Base-by-base conservation (phyloP, 169 alveolate species). In the Plasmodium vivax region DNA sequence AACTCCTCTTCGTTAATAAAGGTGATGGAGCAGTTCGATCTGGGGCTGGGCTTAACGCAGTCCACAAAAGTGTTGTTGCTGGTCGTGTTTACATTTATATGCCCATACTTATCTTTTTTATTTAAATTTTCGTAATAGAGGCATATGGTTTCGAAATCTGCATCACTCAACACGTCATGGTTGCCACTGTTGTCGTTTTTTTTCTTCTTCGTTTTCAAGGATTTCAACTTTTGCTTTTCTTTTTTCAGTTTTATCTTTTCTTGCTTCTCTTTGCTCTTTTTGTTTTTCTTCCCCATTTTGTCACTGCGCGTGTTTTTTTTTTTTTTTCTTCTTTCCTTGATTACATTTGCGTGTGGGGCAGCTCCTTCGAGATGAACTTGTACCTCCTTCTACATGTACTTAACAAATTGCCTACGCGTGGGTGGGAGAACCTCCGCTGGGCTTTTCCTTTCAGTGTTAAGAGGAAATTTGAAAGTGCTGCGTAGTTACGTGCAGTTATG, bases 21-120 rank as follows among this genome's bases (percentile, higher is more conserved):
- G 1, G 98, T 97, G 16, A 97, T 83, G 41, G 97, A 83, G 32
- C 96, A 95, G 51, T 95, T 95, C 7, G 97, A 96, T 51, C 98
- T 94, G 16, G 98, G 98, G 30, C 97, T 58, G 8, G 98, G 98
- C 43, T 93, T 94, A 19, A 84, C 93, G 80, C 95, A 93, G 32
- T 90, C 94, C 45, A 90, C 94, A 90, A 75, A 93, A 9, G 85
- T 83, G 27, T 79, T 93, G 73, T 73, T 92, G 32, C 93, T 47
- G 47, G 87, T 87, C n/a, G 75, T 92, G 8, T 81, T 92, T 73
- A 90, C 77, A 80, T 90, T 90, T 80, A 90, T 90, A 38, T 90
- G 94, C 41, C 91, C 90, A 90, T 62, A 90, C 54, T 90, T 43
- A 80, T 62, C 62, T 34, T 90, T 90, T 80, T 90, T 90, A 54